A percentile compares a stretch with the other conserved stretches of the same genome.
Evolutionary conservation across 768 basidiomycete genomes (phyloP).

Genomic region (Kwoniella mangroviensis): DNA sequence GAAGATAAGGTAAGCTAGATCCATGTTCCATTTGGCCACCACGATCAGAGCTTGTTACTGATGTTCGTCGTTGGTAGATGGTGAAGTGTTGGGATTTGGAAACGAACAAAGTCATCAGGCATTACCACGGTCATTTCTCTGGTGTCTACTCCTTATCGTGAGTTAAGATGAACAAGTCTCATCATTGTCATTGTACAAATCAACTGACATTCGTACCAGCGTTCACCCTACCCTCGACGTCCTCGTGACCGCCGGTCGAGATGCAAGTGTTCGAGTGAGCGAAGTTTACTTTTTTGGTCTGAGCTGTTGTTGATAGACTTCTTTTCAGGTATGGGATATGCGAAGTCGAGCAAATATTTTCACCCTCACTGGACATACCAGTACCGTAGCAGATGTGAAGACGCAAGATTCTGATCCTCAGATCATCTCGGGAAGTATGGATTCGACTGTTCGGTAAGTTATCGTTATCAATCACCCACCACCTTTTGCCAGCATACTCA

Average conservation of each 20-base stretch:
- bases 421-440: constrained; percentile 98
- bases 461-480: neutral
- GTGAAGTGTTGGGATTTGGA: constrained; percentile 99
- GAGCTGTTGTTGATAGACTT: neutral
- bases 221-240: constrained; percentile 95
- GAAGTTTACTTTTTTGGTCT: neutral
- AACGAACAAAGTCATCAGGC: constrained; percentile 97
- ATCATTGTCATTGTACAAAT: constrained; percentile 65
- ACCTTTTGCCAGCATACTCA: too few relatives aligned
- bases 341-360: constrained; percentile 95
- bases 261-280: constrained; percentile 83
- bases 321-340: constrained; percentile 85
- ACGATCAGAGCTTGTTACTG: neutral
- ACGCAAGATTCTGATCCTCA: constrained; percentile 98
- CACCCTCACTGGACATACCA: constrained; percentile 89
- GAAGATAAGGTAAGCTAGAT: constrained; percentile 82
- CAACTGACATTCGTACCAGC: constrained; percentile 49
- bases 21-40: neutral
- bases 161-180: constrained; percentile 62
- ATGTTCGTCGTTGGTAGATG: constrained; percentile 68
- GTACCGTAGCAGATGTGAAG: constrained; percentile 91
- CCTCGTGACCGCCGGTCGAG: constrained; percentile 91
- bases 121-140: constrained; percentile 97
- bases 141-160: constrained; percentile 87
- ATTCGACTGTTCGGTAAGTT: constrained; percentile 84